Evolutionary conservation across 495 filamentous ascomycete genomes (phyloP).

Genomic region (Penicillium roqueforti): DNA sequence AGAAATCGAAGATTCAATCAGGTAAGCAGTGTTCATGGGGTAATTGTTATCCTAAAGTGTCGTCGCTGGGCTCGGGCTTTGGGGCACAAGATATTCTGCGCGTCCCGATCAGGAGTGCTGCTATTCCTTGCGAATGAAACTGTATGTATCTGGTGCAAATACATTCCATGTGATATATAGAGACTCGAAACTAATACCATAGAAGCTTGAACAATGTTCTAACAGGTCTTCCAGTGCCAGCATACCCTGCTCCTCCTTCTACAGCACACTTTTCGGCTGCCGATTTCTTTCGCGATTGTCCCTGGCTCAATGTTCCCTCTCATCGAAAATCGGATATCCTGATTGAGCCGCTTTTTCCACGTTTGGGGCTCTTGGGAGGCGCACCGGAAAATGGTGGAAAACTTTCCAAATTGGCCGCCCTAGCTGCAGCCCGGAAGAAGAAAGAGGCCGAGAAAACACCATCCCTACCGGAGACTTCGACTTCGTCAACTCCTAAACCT

Average conservation of each 20-base stretch:
- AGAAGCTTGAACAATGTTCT: conserved; percentile 38
- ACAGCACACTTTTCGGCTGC: conserved; percentile 38
- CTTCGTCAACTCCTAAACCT: conserved; percentile 4
- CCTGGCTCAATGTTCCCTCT: conserved; percentile 76
- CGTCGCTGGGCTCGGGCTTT: conserved; percentile 36
- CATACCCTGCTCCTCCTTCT: conserved; percentile 27
- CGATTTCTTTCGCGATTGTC: conserved; percentile 76
- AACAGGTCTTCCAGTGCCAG: conserved; percentile 42
- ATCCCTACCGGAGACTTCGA: conserved; percentile 13
- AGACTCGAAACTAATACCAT: conserved; percentile 34
- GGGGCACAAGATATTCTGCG: background rate
- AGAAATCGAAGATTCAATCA: conserved; percentile 30
- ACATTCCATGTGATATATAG: conserved; percentile 8
- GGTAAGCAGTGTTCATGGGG: conserved; percentile 46
- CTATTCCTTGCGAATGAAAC: conserved; percentile 4
- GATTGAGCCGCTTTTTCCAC: conserved; percentile 56
- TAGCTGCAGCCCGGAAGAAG: conserved; percentile 86
- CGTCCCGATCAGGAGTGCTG: background rate
- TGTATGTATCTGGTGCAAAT: conserved; percentile 16
- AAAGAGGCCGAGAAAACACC: conserved; percentile 59
- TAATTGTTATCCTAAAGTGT: conserved; percentile 10
- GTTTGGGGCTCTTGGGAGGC: conserved; percentile 70
- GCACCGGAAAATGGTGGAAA: conserved; percentile 56
- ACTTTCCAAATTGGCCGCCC: conserved; percentile 81
- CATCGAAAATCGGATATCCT: conserved; percentile 64